Percentiles rank a stretch among this genome's conserved stretches.
Evolutionary conservation across 2,329 filamentous ascomycete species (phyloP).

Genomic region (Xylaria arbuscula): DNA sequence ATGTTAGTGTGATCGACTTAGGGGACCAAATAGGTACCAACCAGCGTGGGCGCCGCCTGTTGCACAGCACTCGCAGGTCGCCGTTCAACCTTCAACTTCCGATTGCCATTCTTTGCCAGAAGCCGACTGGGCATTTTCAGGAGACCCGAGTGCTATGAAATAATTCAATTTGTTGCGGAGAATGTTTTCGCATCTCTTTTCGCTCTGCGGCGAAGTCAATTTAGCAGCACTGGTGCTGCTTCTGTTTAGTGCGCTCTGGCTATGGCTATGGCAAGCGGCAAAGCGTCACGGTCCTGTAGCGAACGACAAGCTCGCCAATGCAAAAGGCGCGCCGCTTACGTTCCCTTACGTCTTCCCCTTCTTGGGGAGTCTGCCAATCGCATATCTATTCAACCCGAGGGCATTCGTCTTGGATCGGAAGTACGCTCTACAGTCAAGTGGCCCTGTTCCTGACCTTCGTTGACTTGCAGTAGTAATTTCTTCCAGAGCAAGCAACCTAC

Average conservation of each 20-base stretch:
- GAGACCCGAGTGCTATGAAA: not conserved
- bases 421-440: slow-evolving; percentile 35
- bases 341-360: slow-evolving; percentile 45
- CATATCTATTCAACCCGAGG: slow-evolving; percentile 43
- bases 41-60: no score
- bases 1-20: no score
- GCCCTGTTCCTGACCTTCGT: not conserved
- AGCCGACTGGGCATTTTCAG: no score
- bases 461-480: slow-evolving; percentile 40
- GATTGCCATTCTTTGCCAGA: no score
- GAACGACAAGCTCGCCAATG: no score
- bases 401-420: slow-evolving; percentile 40
- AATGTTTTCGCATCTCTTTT: not conserved
- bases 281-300: no score
- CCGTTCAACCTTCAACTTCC: no score
- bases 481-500: slow-evolving; percentile 42
- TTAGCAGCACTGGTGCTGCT: slow-evolving; percentile 35
- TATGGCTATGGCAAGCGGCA: no score
- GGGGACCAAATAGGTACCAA: no score
- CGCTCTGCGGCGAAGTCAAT: slow-evolving; percentile 11
- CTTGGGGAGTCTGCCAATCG: slow-evolving; percentile 41
- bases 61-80: no score
- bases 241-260: no score
- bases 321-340: slow-evolving; percentile 35
- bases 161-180: not conserved